These are phyloP conservation scores for Eucalyptus tenuipes DNA, from an alignment of 345 rosid species.

Conservation along the genomic window DNA sequence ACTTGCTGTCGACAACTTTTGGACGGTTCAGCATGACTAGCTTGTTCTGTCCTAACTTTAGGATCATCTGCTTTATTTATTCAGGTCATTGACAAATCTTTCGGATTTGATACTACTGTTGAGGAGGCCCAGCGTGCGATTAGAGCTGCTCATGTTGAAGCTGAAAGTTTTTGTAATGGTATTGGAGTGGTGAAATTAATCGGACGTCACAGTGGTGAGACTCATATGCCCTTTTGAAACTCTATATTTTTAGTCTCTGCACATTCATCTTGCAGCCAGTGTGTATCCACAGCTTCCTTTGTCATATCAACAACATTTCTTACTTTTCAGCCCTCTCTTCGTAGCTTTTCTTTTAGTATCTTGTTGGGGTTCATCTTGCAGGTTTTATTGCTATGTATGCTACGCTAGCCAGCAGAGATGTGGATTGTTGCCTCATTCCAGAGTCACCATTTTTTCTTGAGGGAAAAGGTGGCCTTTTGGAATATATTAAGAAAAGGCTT, in stretches of 20 bases:
- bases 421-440: conserved; percentile 92
- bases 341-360: background rate
- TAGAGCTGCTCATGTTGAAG: conserved; percentile 89
- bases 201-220: conserved; percentile 82
- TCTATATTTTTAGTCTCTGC: background rate
- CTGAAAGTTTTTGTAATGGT: conserved; percentile 63
- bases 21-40: background rate
- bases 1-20: conserved; percentile 1
- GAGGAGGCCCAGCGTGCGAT: conserved; percentile 98
- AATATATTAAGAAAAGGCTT: conserved; percentile 49
- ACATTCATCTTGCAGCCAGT: background rate
- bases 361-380: conserved; percentile 5
- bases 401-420: conserved; percentile 87
- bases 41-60: background rate
- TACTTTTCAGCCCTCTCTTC: background rate
- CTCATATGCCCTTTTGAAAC: background rate
- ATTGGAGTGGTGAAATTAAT: conserved; percentile 87
- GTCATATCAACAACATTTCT: background rate
- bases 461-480: conserved; percentile 78
- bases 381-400: conserved; percentile 77
- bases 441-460: conserved; percentile 93
- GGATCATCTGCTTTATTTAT: background rate
- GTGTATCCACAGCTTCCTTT: background rate
- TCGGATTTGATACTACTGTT: conserved; percentile 90
- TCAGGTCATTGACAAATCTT: conserved; percentile 89